Base-by-base conservation (phyloP, 1,284 basidiomycete species). In the Lentinula novae-zelandiae region DNA sequence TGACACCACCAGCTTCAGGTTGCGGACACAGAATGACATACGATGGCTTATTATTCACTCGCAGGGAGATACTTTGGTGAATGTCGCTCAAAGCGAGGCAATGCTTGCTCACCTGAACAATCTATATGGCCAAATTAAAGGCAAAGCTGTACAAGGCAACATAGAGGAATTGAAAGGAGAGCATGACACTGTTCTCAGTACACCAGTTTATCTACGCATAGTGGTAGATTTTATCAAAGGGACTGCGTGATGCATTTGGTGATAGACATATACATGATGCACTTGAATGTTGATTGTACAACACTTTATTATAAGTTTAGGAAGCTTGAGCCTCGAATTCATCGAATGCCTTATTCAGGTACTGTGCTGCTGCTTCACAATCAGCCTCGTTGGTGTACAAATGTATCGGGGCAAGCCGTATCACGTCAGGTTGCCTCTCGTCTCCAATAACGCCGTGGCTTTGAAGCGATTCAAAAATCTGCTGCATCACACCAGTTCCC, bases 391-490 rank as follows among this genome's bases (percentile, higher is more conserved):
- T 89, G 71, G 90, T 96, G 74, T 96, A 98, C 69, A 97, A 75
- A 44, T 93, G 90, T 9, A 81, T 81, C 39, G 96, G 94, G 57
- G 93, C 83, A 49, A 97, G 76, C 10, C 96, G 84, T 66, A 98
- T 95, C 60, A 98, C 93, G 69, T 93, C 90, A 22, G 96, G 95
- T 68, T 88, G 78, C 67, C 95, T 79, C 74, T 96, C 92, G 73
- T 98, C 95, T 15, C 92, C 94, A 61, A 96, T 82, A 8, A 98
- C 88, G 13, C 96, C 96, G 60, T 78, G 75, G 62, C 80, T 79
- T 52, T 80, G 75, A 71, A 97, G 74, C 36, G 76, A 78, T 57
- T 81, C 73, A 64, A 87, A 85, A 20, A 96, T 82, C 63, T 77
- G 78, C 61, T 81, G 81, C 94, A 97, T 96, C 54, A 86, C 70